These are phyloP conservation scores for Acacia concinna DNA, from an alignment of 331 rosid genomes.

Conservation along the genomic window DNA sequence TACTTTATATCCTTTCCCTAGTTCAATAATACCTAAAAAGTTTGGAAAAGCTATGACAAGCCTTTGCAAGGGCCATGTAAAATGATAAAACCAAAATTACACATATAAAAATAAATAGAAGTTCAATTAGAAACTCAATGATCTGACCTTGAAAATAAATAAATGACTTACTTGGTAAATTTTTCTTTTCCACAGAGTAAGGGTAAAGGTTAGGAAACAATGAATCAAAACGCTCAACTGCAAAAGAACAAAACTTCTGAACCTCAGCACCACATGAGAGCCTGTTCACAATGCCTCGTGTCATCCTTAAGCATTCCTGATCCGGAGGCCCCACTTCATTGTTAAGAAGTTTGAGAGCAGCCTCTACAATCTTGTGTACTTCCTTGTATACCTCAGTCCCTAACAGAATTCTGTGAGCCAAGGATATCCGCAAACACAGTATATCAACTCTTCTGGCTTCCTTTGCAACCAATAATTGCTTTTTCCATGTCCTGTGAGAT, in stretches of 20 bases:
- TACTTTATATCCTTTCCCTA: not conserved
- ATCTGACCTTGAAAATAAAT: constrained; percentile 20
- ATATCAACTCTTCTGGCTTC: constrained; percentile 91
- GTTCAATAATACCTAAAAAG: not conserved
- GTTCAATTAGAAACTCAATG: constrained; percentile 5
- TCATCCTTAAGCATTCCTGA: constrained; percentile 69
- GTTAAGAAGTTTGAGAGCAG: constrained; percentile 57
- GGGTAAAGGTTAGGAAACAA: constrained; percentile 42
- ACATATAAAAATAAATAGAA: constrained; percentile 1
- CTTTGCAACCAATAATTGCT: constrained; percentile 68
- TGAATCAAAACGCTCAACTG: constrained; percentile 63
- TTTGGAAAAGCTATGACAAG: constrained; percentile 14
- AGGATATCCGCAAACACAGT: constrained; percentile 61
- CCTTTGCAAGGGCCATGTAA: constrained; percentile 14
- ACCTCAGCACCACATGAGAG: constrained; percentile 87
- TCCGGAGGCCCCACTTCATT: constrained; percentile 77
- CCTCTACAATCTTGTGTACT: constrained; percentile 56
- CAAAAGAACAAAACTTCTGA: constrained; percentile 74
- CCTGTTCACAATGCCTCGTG: constrained; percentile 82
- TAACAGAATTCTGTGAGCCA: constrained; percentile 68
- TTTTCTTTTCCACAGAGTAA: constrained; percentile 40
- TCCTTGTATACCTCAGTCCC: constrained; percentile 60
- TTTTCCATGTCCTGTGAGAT: constrained; percentile 77
- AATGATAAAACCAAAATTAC: not conserved
- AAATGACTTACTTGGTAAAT: constrained; percentile 55